These are phyloP conservation scores for Podaxis sp. DNA, from an alignment of 768 basidiomycete genomes.

Conservation along the genomic window DNA sequence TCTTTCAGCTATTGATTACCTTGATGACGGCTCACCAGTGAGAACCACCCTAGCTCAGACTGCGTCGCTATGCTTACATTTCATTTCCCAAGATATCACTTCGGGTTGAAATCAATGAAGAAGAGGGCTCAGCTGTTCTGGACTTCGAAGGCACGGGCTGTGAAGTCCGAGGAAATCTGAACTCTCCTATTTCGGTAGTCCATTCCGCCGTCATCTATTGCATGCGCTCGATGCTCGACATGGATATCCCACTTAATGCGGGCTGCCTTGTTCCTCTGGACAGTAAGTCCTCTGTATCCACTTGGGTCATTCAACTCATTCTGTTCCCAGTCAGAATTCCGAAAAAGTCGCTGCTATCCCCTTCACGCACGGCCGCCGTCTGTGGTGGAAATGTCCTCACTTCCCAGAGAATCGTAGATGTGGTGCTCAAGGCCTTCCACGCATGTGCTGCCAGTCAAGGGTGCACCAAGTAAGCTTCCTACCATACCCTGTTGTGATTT, in stretches of 20 bases:
- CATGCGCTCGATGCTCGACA: constrained; percentile 82
- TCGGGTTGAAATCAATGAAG: constrained; percentile 72
- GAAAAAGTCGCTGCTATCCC: constrained; percentile 72
- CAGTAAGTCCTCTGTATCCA: constrained; percentile 41
- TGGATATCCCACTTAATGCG: constrained; percentile 90
- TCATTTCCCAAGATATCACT: constrained; percentile 58
- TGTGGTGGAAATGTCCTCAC: constrained; percentile 93
- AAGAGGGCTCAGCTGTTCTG: constrained; percentile 73
- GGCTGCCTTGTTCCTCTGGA: constrained; percentile 88
- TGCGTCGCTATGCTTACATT: constrained; percentile 1
- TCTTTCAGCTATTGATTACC: constrained; percentile 75
- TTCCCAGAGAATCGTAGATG: constrained; percentile 92
- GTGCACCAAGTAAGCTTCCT: constrained; percentile 74
- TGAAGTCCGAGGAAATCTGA: constrained; percentile 84
- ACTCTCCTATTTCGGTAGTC: constrained; percentile 82
- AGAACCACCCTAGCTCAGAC: constrained; percentile 19
- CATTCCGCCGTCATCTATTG: constrained; percentile 89
- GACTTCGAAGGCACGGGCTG: constrained; percentile 86
- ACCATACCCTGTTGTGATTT: constrained; percentile 10
- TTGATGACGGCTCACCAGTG: constrained; percentile 87
- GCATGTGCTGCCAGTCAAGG: constrained; percentile 93
- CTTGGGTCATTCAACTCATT: constrained; percentile 3
- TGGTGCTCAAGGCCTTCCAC: constrained; percentile 89
- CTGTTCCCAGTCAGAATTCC: constrained; percentile 68
- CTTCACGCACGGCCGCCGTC: constrained; percentile 85